Base-by-base conservation (phyloP, 2,329 filamentous ascomycete genomes). In the Fusarium tricinctum region DNA sequence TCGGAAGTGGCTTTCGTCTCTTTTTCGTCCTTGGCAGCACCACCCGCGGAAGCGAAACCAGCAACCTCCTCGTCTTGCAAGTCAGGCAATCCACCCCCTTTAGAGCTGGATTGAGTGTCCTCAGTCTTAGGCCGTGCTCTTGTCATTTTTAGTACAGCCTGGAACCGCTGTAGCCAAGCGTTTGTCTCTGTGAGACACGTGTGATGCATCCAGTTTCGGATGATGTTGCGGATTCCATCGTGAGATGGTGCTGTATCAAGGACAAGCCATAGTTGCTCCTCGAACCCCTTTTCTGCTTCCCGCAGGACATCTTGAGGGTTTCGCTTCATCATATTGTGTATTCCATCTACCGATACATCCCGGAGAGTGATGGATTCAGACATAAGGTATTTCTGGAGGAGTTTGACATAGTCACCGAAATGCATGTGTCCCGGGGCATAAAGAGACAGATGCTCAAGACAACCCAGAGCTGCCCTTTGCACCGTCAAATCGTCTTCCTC, bases 61-160 rank as follows among this genome's bases (percentile, higher is more conserved):
- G 96, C 96, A 35, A 97, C 95, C 78, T 99, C 97, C 77, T 99
- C 96, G 76, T 99, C 96, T 66, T 95, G 92, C 0, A 98, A 81
- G 72, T 99, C 96, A n/a, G 92, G 85, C 14, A 87, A 83, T 6
- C 85, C 83, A 12, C 82, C 84, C 8, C 65, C 66, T 80, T 77
- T 71, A 83, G 73, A 86, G 13, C 82, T 78, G 6, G 83, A 76
- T 19, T 80, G 80, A 7, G 80, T 76, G 1, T 82, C 77, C 43
- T 86, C 83, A 28, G 88, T 85, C 42, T 89, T 86, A 3, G 82
- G 80, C 74, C 91, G 92, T 30, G 87, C 85, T 68, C 92, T 89
- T 0, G 92, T 97, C 85, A 97, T 97, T 35, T 93, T 96, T 66
- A 98, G 86, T 13, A 97, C 92, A 23, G 88, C 89, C 73, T 98